phyloP scores from a whole-genome alignment of 306 rosid species.

The Pyrus bretschneideri region DNA sequence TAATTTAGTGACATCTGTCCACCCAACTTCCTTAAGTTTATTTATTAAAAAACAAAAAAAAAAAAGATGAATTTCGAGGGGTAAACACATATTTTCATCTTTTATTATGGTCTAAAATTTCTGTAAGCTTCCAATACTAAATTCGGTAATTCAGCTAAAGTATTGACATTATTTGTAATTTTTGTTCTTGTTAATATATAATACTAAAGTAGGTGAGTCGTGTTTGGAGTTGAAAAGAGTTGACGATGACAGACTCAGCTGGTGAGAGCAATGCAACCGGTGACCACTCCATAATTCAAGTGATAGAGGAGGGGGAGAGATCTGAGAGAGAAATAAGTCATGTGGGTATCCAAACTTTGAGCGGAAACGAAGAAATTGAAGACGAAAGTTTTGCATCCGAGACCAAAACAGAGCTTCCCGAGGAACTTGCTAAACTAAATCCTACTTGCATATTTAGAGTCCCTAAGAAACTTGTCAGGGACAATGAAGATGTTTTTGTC shows the following conservation, averaged over 20 bases:
- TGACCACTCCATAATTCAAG: background rate
- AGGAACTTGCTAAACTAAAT: background rate
- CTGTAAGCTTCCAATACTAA: too few relatives aligned
- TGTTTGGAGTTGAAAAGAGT: background rate
- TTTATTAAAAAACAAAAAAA: too few relatives aligned
- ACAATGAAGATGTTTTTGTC: background rate
- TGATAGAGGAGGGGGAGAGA: background rate
- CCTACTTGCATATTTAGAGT: background rate
- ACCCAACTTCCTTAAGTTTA: too few relatives aligned
- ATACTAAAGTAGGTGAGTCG: too few relatives aligned
- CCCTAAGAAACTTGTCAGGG: background rate
- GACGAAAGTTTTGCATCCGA: background rate
- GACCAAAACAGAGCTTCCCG: background rate
- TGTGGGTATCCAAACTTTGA: background rate
- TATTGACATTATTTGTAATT: background rate
- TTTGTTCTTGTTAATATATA: background rate
- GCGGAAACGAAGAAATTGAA: background rate
- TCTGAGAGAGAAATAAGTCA: background rate
- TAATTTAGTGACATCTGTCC: too few relatives aligned
- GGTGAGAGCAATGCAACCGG: background rate
- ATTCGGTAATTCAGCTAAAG: too few relatives aligned
- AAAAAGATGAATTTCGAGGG: too few relatives aligned
- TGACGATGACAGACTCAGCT: background rate
- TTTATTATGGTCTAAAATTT: too few relatives aligned
- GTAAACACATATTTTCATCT: too few relatives aligned